Evolutionary conservation across 2,329 filamentous ascomycete species (phyloP).

Genomic region (Onygenales sp.): DNA sequence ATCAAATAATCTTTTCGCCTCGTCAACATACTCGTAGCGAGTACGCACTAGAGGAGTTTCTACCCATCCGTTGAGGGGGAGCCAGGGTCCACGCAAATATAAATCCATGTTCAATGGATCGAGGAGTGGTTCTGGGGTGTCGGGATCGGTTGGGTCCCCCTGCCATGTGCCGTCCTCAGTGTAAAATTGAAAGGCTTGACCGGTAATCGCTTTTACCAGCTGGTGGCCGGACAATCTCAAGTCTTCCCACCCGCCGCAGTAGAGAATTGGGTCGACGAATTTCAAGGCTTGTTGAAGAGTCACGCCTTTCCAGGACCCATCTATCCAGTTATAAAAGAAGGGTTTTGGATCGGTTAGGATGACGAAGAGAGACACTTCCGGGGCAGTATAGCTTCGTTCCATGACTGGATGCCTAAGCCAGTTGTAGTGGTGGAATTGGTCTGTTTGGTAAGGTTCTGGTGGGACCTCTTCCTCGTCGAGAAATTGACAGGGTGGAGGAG

Average conservation of each 20-base stretch:
- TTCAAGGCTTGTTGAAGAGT: conserved; percentile 8
- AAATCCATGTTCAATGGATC: conserved; percentile 2
- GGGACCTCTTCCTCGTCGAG: not conserved
- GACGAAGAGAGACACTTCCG: conserved; percentile 10
- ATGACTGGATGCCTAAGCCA: conserved; percentile 8
- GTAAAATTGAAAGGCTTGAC: conserved; percentile 9
- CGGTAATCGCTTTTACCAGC: conserved; percentile 8
- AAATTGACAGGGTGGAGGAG: not conserved
- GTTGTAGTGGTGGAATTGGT: conserved; percentile 10
- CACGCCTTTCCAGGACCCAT: not conserved
- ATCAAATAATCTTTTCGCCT: not conserved
- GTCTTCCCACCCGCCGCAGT: conserved; percentile 2
- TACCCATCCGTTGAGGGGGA: conserved; percentile 11
- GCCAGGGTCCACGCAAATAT: conserved; percentile 6
- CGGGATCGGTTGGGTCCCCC: not conserved
- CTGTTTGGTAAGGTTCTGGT: not conserved
- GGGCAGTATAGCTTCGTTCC: conserved; percentile 9
- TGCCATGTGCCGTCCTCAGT: conserved; percentile 8
- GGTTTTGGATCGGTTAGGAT: conserved; percentile 8
- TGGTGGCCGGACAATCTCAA: conserved; percentile 1
- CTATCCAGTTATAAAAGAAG: not conserved
- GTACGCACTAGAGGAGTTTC: not conserved
- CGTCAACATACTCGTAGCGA: conserved; percentile 2
- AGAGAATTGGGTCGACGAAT: conserved; percentile 11
- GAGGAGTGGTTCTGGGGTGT: conserved; percentile 1